phyloP scores from a whole-genome alignment of 768 basidiomycete genomes.

The Lactarius sp. region DNA sequence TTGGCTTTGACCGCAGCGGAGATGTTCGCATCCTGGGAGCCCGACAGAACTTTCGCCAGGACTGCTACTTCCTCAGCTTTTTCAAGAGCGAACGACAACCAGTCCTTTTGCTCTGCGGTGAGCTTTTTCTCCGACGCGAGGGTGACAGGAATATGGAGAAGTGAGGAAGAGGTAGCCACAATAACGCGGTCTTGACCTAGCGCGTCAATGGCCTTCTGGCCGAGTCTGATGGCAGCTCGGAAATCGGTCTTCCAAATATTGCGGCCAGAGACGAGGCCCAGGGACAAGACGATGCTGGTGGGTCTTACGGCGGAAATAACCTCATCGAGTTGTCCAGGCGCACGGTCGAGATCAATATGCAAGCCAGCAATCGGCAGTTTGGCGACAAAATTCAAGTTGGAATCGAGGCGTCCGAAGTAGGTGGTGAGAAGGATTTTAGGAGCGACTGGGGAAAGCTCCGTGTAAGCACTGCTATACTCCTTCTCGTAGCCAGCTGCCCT shows the following conservation, averaged over 20 bases:
- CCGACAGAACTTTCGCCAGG: slow-evolving; percentile 80
- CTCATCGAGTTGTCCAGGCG: slow-evolving; percentile 79
- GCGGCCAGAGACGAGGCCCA: slow-evolving; percentile 95
- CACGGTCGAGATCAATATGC: slow-evolving; percentile 96
- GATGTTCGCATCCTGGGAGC: slow-evolving; percentile 71
- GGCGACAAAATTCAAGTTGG: slow-evolving; percentile 80
- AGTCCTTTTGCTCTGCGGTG: slow-evolving; percentile 84
- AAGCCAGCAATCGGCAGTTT: slow-evolving; percentile 92
- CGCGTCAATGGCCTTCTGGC: slow-evolving; percentile 75
- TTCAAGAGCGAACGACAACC: slow-evolving; percentile 98
- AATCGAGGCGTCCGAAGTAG: slow-evolving; percentile 95
- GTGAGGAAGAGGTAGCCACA: slow-evolving; percentile 93
- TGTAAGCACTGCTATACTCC: slow-evolving; percentile 76
- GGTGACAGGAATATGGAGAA: slow-evolving; percentile 97
- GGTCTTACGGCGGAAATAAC: slow-evolving; percentile 80
- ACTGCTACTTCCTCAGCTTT: slow-evolving; percentile 88
- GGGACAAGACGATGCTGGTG: slow-evolving; percentile 77
- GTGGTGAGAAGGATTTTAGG: slow-evolving; percentile 94
- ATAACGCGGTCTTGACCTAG: slow-evolving; percentile 88
- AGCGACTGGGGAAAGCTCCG: slow-evolving; percentile 71
- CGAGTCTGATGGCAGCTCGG: slow-evolving; percentile 70
- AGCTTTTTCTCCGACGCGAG: slow-evolving; percentile 90
- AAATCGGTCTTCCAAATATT: slow-evolving; percentile 99
- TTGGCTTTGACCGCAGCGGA: slow-evolving; percentile 81
- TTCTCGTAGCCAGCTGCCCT: slow-evolving; percentile 68